Conservation (phyloP, 495 filamentous ascomycete genomes). For the Talaromyces stipitatus region DNA sequence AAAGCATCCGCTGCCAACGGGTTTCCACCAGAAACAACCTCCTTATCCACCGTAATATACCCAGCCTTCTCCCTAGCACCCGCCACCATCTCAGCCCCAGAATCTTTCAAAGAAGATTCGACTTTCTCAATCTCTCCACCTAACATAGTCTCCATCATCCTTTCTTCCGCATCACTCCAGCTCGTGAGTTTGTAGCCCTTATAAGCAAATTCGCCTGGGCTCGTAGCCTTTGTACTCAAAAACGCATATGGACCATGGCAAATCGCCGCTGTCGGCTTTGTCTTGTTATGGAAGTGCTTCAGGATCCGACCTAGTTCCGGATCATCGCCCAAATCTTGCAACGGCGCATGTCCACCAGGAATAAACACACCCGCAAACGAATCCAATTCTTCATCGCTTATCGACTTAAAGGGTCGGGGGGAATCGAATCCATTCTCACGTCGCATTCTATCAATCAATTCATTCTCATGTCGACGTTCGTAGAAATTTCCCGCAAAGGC, state of each 20-base stretch:
- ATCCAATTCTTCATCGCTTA: slow-evolving; percentile 22
- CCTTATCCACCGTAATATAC: slow-evolving; percentile 17
- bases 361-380: slow-evolving; percentile 31
- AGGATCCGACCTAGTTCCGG: slow-evolving; percentile 30
- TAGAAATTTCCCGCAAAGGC: slow-evolving; percentile 34
- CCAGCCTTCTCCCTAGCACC: slow-evolving; percentile 19
- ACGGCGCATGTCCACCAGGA: slow-evolving; percentile 34
- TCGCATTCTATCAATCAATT: slow-evolving; percentile 30
- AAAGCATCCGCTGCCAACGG: slow-evolving; percentile 22
- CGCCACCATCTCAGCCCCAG: slow-evolving; percentile 22
- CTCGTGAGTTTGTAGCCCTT: slow-evolving; percentile 24
- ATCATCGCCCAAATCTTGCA: slow-evolving; percentile 28
- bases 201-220: slow-evolving; percentile 26
- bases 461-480: slow-evolving; percentile 27
- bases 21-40: slow-evolving; percentile 23
- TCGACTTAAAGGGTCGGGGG: slow-evolving; percentile 18
- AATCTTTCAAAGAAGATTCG: slow-evolving; percentile 16
- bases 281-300: slow-evolving; percentile 23
- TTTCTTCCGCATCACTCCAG: slow-evolving; percentile 27
- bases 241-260: slow-evolving; percentile 38
- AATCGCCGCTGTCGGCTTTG: slow-evolving; percentile 30
- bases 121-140: slow-evolving; percentile 26
- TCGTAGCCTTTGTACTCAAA: slow-evolving; percentile 23
- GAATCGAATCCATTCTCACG: slow-evolving; percentile 26
- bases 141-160: slow-evolving; percentile 21